Conservation (phyloP, 192 early-diverging fungal genomes). For the Podila epigama region DNA sequence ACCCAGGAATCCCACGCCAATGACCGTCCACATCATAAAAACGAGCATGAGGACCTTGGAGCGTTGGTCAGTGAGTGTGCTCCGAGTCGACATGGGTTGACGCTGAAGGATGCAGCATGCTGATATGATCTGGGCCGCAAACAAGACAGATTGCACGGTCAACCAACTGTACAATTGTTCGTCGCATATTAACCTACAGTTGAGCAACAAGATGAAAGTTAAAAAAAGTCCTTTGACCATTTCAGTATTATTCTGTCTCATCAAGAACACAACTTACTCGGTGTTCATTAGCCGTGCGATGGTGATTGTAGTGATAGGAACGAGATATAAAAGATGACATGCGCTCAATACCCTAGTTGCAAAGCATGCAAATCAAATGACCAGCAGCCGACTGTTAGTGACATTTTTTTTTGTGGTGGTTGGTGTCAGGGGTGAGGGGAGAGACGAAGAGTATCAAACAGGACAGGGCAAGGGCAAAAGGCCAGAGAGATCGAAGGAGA, state of each 20-base stretch:
- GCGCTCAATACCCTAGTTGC: conserved; percentile 24
- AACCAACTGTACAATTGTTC: conserved; percentile 50
- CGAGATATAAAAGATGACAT: conserved; percentile 33
- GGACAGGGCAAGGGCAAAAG: not conserved
- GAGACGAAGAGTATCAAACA: not conserved
- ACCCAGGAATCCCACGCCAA: conserved; percentile 44
- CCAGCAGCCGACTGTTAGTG: not conserved
- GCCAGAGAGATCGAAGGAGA: not conserved
- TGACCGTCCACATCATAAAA: conserved; percentile 43
- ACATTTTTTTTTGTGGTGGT: not conserved
- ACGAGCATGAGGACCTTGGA: conserved; percentile 26
- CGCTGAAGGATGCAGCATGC: conserved; percentile 32
- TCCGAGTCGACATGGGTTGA: conserved; percentile 27
- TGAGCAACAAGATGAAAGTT: not conserved
- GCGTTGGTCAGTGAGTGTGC: conserved; percentile 21
- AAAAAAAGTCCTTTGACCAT: no score
- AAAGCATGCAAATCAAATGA: conserved; percentile 4
- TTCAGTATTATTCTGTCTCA: no score
- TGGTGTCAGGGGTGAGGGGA: not conserved
- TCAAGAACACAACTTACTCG: conserved; percentile 24
- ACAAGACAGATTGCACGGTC: conserved; percentile 36
- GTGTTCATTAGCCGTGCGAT: conserved; percentile 23
- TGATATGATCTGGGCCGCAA: conserved; percentile 23
- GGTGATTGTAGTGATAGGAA: conserved; percentile 41
- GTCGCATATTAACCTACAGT: conserved; percentile 35